These are phyloP conservation scores for Starmera pachycereana DNA, from an alignment of 805 yeast species.

Conservation along the genomic window DNA sequence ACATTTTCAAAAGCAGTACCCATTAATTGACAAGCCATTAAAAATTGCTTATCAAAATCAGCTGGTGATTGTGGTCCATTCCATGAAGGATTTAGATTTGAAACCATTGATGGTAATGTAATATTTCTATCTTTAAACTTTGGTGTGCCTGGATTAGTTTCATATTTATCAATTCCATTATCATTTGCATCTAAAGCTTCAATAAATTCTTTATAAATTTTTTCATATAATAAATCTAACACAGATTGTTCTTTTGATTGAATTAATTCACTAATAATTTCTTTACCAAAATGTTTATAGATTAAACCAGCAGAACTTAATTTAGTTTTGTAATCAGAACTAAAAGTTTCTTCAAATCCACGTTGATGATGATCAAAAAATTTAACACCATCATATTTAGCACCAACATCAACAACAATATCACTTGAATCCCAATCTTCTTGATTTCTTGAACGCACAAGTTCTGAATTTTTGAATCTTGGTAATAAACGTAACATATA, in stretches of 20 bases:
- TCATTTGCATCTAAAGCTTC: constrained; percentile 95
- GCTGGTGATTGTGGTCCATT: constrained; percentile 55
- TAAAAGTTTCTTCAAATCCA: constrained; percentile 72
- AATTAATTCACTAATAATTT: constrained; percentile 46
- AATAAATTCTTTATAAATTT: constrained; percentile 76
- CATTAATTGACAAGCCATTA: constrained; percentile 68
- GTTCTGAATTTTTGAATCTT: constrained; percentile 48
- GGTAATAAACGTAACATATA: constrained; percentile 72
- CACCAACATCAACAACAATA: constrained; percentile 92
- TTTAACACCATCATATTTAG: constrained; percentile 76
- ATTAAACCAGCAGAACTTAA: constrained; percentile 90
- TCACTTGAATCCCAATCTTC: constrained; percentile 78
- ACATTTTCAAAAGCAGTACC: constrained; percentile 67
- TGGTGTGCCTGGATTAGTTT: constrained; percentile 38
- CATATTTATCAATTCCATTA: constrained; percentile 76
- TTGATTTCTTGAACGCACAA: constrained; percentile 79
- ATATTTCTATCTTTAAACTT: constrained; percentile 65
- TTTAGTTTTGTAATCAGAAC: constrained; percentile 55
- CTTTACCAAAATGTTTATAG: constrained; percentile 76
- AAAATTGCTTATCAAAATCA: constrained; percentile 56
- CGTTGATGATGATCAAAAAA: constrained; percentile 96
- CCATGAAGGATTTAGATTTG: constrained; percentile 83
- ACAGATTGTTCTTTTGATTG: constrained; percentile 28
- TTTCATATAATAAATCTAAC: constrained; percentile 58
- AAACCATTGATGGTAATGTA: constrained; percentile 67